Evolutionary conservation across 257 asterid genomes (phyloP), one percentile per base, ranked within the genome.

Genomic region (Scutellaria baicalensis): DNA sequence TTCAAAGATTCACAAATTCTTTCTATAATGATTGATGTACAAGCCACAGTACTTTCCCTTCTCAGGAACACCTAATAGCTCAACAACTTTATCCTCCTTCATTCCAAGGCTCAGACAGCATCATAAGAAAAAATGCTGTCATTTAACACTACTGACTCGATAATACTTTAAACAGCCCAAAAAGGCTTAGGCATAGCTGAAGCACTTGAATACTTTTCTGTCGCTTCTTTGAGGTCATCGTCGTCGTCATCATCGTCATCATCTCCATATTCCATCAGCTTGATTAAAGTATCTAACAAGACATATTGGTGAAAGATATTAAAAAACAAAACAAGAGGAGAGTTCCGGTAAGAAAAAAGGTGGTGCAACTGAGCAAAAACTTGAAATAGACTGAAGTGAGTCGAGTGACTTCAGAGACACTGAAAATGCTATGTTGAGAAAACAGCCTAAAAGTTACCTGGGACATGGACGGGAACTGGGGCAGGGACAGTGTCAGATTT

Each of bases 191-290:
- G 76, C 48, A 58, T 59, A 17, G 63, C 80, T 3, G 75, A 59
- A 38, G 76, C 60, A 59, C 66, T 75, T 1, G 81, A 73, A 68
- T 72, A 78, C 72, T 78, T 72, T 66, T 69, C 67, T 16, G 77
- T 45, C 8, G 71, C 55, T 69, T 67, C 75, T 57, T 42, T 62
- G 0, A 18, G 49, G 13, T 79, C 87, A 33, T 85, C 83, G 47
- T 77, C 89, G 0, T 31, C 81, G 9, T 85, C 96, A 18, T 85
- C 49, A 9, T 71, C 70, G 0, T 71, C 69, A 1, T 71, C 96
- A 66, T 91, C 97, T 71, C 99, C 99, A 66, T 91, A 94, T 75
- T 94, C 97, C 97, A 91, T 81, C 57, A 94, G 79, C 84, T 86
- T 88, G 78, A 83, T 77, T 69, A 94, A 72, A 12, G 97, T 91